phyloP scores from a whole-genome alignment of 495 filamentous ascomycete genomes.

The Xylaria venustula region DNA sequence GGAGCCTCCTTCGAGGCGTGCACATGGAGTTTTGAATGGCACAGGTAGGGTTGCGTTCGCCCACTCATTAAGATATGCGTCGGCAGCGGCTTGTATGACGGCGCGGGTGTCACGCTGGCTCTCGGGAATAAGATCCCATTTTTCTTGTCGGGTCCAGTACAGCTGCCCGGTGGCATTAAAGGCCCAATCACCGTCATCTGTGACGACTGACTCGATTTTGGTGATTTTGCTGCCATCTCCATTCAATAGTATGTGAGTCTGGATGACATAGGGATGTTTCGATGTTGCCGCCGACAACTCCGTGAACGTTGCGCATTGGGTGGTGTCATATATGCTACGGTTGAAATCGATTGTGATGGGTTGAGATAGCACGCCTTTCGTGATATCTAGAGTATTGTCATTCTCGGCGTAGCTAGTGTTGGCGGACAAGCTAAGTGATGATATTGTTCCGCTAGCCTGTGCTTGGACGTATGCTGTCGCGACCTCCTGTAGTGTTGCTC shows the following conservation, averaged over 20 bases:
- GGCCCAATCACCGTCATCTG: constrained; percentile 34
- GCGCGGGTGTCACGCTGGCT: constrained; percentile 34
- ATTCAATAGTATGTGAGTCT: constrained; percentile 36
- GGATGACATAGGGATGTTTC: constrained; percentile 38
- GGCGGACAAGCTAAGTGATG: constrained; percentile 16
- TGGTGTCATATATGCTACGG: constrained; percentile 38
- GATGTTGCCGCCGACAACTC: constrained; percentile 35
- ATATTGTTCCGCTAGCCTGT: constrained; percentile 19
- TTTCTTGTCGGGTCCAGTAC: constrained; percentile 37
- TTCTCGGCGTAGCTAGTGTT: constrained; percentile 41
- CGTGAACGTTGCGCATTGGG: constrained; percentile 39
- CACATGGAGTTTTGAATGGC: constrained; percentile 46
- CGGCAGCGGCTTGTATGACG: constrained; percentile 44
- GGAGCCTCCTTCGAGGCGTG: constrained; percentile 46
- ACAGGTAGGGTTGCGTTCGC: constrained; percentile 39
- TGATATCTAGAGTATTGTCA: constrained; percentile 30
- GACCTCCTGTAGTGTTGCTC: constrained; percentile 24
- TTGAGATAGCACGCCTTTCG: constrained; percentile 30
- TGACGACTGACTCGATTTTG: constrained; percentile 35
- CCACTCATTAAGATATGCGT: constrained; percentile 47
- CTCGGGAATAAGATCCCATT: constrained; percentile 39
- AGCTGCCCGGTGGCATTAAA: constrained; percentile 39
- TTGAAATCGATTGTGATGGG: constrained; percentile 38
- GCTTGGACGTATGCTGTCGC: constrained; percentile 29
- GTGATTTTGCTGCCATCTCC: constrained; percentile 25